Percentiles rank a stretch among this genome's conserved stretches.
These are phyloP conservation scores for Sugiyamaella mastotermitis DNA, from an alignment of 805 yeast genomes.

Conservation along the genomic window DNA sequence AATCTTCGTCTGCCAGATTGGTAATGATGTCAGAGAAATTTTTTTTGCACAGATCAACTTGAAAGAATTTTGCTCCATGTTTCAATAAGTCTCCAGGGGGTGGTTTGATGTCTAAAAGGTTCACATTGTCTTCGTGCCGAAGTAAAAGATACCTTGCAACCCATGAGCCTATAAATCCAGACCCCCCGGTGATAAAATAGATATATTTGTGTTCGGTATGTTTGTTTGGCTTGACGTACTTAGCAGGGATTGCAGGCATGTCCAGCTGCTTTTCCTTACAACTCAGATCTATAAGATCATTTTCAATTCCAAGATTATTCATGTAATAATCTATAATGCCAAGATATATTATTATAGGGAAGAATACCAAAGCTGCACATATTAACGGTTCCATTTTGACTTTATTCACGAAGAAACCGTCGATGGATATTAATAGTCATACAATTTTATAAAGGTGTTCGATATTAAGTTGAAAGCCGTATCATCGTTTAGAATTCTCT, in stretches of 20 bases:
- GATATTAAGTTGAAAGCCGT: no score
- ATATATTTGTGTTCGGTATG: neutral
- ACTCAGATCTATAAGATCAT: neutral
- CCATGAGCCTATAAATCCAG: conserved; percentile 30
- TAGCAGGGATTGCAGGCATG: neutral
- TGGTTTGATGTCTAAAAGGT: conserved; percentile 17
- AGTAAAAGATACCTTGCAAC: conserved; percentile 25
- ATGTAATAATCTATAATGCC: neutral
- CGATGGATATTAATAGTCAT: no score
- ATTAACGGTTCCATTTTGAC: no score
- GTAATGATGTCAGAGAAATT: neutral
- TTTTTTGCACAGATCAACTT: conserved; percentile 14
- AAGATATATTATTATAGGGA: neutral
- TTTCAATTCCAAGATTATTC: neutral
- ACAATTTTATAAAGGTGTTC: no score
- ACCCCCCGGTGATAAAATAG: conserved; percentile 26
- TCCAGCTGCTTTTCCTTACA: neutral
- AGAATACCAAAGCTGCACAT: conserved; percentile 4
- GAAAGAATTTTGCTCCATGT: conserved; percentile 20
- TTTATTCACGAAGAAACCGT: no score
- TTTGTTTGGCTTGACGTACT: neutral
- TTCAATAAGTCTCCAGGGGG: conserved; percentile 24
- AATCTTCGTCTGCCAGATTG: neutral
- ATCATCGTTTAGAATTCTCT: no score
- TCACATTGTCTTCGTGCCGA: conserved; percentile 22